Conservation (phyloP, 2,329 filamentous ascomycete genomes). For the Corinectria fuckeliana region DNA sequence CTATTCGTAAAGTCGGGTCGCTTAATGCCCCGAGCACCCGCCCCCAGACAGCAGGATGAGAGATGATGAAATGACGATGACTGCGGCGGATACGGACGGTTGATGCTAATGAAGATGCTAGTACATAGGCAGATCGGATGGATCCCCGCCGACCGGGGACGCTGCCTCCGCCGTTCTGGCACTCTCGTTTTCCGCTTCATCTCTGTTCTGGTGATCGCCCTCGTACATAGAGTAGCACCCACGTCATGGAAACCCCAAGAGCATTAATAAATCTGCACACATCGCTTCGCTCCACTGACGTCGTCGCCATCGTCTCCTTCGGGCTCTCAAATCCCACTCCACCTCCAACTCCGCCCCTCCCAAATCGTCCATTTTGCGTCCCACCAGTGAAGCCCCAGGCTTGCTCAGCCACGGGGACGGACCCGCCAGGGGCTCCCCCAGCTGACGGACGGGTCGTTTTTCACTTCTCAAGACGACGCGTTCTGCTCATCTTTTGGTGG, state of each 20-base stretch:
- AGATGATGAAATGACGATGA: constrained; percentile 11
- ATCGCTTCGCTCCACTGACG: background rate
- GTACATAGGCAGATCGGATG: no score
- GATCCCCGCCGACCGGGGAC: constrained; percentile 1
- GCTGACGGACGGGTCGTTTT: background rate
- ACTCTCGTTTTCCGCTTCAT: background rate
- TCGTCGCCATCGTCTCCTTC: background rate
- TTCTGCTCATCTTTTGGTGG: background rate
- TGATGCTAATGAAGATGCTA: constrained; percentile 7
- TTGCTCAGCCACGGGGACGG: constrained; percentile 13
- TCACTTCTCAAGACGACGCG: background rate
- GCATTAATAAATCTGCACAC: background rate
- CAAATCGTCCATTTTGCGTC: constrained; percentile 4
- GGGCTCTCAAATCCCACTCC: background rate
- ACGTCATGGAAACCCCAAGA: no score
- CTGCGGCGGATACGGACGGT: background rate
- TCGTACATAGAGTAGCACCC: no score
- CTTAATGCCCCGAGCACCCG: no score
- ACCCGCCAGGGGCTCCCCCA: background rate
- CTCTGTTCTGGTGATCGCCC: background rate
- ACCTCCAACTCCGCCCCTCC: background rate
- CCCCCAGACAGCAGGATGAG: background rate
- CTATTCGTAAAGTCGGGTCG: no score
- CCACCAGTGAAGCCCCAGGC: background rate
- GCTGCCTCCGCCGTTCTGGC: constrained; percentile 18